phyloP scores from a whole-genome alignment of 345 rosid species.

The Toxicodendron radicans region DNA sequence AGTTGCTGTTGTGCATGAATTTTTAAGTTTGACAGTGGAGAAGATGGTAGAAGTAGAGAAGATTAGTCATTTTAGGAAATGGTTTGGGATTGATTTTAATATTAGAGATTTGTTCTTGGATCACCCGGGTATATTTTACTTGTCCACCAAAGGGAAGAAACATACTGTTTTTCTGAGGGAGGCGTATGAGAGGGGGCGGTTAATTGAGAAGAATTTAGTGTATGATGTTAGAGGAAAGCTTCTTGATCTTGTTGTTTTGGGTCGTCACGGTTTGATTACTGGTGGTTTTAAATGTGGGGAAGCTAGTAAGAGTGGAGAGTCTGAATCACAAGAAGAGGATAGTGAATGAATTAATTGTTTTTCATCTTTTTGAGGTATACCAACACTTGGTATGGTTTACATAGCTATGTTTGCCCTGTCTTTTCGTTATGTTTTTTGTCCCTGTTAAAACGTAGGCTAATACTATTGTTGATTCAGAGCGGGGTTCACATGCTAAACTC shows the following conservation, averaged over 20 bases:
- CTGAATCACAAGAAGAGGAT: slow-evolving; percentile 28
- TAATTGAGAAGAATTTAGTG: slow-evolving; percentile 68
- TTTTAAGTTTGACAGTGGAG: slow-evolving; percentile 80
- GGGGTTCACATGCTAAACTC: neutral
- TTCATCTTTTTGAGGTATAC: neutral
- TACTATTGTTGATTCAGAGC: neutral
- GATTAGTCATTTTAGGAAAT: slow-evolving; percentile 86
- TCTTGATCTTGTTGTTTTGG: slow-evolving; percentile 75
- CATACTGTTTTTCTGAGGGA: slow-evolving; percentile 89
- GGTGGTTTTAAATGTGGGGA: slow-evolving; percentile 22
- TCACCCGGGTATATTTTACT: slow-evolving; percentile 82
- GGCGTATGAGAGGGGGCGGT: slow-evolving; percentile 72
- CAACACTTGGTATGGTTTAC: neutral
- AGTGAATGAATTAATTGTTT: neutral
- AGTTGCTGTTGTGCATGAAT: slow-evolving; percentile 76
- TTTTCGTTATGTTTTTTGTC: neutral
- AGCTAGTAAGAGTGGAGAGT: slow-evolving; percentile 9
- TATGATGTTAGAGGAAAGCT: slow-evolving; percentile 73
- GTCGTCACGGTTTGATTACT: slow-evolving; percentile 44
- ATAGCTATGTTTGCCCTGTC: neutral
- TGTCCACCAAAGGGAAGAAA: slow-evolving; percentile 80
- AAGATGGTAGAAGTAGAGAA: slow-evolving; percentile 93
- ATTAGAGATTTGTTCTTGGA: slow-evolving; percentile 87
- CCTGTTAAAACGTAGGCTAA: too few species aligned
- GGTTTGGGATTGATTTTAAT: slow-evolving; percentile 78